These are phyloP conservation scores for Oxyria digyna DNA, from an alignment of 148 eudicot species.

Conservation along the genomic window DNA sequence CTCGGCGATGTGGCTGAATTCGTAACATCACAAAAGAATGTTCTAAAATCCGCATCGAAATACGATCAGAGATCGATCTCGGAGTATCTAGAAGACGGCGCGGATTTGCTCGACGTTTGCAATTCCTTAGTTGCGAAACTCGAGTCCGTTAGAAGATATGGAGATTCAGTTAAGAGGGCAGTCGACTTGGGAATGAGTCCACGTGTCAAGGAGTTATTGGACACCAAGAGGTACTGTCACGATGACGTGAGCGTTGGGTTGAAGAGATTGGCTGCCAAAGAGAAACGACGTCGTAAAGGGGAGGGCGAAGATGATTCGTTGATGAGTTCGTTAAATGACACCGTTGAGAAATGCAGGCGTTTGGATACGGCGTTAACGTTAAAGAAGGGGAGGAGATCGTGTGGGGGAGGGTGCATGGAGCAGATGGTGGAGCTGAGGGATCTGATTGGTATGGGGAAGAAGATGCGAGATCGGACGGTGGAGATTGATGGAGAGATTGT, in stretches of 20 bases:
- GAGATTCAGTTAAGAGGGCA: slow-evolving; percentile 4
- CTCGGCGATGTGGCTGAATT: neutral
- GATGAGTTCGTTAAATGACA: neutral
- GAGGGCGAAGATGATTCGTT: neutral
- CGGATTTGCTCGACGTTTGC: slow-evolving; percentile 23
- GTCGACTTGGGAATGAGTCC: neutral
- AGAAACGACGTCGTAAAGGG: neutral
- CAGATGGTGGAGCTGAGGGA: slow-evolving; percentile 23
- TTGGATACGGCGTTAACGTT: neutral
- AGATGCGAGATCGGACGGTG: slow-evolving; percentile 11
- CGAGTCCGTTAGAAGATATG: slow-evolving; percentile 12
- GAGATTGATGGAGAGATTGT: slow-evolving; percentile 7
- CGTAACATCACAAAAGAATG: neutral
- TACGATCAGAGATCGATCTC: slow-evolving; percentile 9
- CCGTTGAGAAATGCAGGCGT: neutral
- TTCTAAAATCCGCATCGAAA: neutral
- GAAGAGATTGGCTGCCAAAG: neutral
- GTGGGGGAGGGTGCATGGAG: neutral
- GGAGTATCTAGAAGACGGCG: slow-evolving; percentile 13
- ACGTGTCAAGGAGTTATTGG: slow-evolving; percentile 5
- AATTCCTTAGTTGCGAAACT: slow-evolving; percentile 19
- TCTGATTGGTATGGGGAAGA: slow-evolving; percentile 8
- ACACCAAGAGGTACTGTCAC: neutral
- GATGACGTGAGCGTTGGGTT: neutral
- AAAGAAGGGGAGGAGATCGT: neutral